phyloP scores from a whole-genome alignment of 306 rosid genomes.

The Acmispon strigosus region DNA sequence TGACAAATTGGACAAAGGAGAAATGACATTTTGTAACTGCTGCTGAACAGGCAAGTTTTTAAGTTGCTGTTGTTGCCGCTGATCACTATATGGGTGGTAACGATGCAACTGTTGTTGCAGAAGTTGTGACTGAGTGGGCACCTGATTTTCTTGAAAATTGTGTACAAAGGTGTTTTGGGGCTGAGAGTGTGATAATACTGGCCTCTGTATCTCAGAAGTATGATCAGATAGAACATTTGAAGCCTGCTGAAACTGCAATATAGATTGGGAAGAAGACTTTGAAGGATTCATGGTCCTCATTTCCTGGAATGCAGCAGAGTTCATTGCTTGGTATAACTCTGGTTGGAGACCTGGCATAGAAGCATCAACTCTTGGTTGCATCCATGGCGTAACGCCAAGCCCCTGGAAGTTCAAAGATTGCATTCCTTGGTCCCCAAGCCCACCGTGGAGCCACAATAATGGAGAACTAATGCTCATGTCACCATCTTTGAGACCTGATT shows the following conservation, averaged over 20 bases:
- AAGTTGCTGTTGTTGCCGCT: slow-evolving; percentile 40
- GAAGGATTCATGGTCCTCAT: slow-evolving; percentile 66
- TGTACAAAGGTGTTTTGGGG: slow-evolving; percentile 53
- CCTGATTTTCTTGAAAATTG: slow-evolving; percentile 47
- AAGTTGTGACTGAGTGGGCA: slow-evolving; percentile 34
- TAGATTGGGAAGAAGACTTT: slow-evolving; percentile 45
- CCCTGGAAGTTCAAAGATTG: slow-evolving; percentile 76
- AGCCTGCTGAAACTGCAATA: slow-evolving; percentile 65
- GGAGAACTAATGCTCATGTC: slow-evolving; percentile 63
- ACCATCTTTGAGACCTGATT: slow-evolving; percentile 64
- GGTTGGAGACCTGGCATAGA: slow-evolving; percentile 67
- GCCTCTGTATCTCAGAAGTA: slow-evolving; percentile 55
- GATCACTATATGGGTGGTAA: slow-evolving; percentile 53
- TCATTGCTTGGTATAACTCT: slow-evolving; percentile 80
- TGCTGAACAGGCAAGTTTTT: slow-evolving; percentile 53
- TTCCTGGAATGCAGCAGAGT: slow-evolving; percentile 83
- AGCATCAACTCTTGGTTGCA: slow-evolving; percentile 77
- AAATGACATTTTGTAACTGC: slow-evolving; percentile 45
- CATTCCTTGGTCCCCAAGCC: slow-evolving; percentile 64
- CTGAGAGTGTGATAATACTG: slow-evolving; percentile 65
- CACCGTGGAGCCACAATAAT: slow-evolving; percentile 74
- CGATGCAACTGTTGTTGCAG: slow-evolving; percentile 61
- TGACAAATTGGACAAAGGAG: slow-evolving; percentile 60
- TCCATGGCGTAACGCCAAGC: slow-evolving; percentile 73
- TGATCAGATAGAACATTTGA: slow-evolving; percentile 49